These are phyloP conservation scores for Penicillium sp. DNA, from an alignment of 2,329 filamentous ascomycete species.

Conservation along the genomic window DNA sequence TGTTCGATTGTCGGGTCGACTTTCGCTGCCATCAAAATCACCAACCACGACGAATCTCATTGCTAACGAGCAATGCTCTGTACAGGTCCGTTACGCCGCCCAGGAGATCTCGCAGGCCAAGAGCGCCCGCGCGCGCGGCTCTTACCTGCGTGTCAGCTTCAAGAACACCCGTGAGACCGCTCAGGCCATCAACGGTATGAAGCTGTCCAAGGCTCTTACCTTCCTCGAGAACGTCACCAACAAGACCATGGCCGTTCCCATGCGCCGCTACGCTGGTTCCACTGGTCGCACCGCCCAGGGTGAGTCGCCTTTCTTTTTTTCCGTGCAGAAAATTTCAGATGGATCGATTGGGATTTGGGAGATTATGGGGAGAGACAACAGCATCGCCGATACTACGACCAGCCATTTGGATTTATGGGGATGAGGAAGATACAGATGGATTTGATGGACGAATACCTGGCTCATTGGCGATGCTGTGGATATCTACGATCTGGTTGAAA, in stretches of 20 bases:
- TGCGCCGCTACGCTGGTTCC: constrained; percentile 95
- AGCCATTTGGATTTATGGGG: background rate
- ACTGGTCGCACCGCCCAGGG: constrained; percentile 96
- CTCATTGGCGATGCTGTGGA: constrained; percentile 11
- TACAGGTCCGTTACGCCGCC: constrained; percentile 91
- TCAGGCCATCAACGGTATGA: constrained; percentile 99
- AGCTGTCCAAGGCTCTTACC: constrained; percentile 86
- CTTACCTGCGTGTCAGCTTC: constrained; percentile 98
- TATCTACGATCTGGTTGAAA: constrained; percentile 4
- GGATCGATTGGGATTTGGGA: constrained; percentile 13
- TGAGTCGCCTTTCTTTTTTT: constrained; percentile 54
- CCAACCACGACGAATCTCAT: constrained; percentile 16
- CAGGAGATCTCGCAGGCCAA: constrained; percentile 81
- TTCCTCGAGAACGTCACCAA: constrained; percentile 98
- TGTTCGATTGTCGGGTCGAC: constrained; percentile 10
- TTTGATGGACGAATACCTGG: background rate
- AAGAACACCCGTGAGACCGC: constrained; percentile 99
- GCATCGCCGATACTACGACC: constrained; percentile 10
- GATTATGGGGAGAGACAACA: constrained; percentile 2
- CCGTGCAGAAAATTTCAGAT: constrained; percentile 13
- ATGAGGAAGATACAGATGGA: background rate
- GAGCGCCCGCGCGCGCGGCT: constrained; percentile 95
- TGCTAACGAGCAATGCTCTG: constrained; percentile 31
- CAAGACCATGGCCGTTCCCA: constrained; percentile 96
- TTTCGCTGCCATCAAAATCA: constrained; percentile 9